phyloP scores from a whole-genome alignment of 2,329 filamentous ascomycete species.

The Scortechinia acanthostroma region DNA sequence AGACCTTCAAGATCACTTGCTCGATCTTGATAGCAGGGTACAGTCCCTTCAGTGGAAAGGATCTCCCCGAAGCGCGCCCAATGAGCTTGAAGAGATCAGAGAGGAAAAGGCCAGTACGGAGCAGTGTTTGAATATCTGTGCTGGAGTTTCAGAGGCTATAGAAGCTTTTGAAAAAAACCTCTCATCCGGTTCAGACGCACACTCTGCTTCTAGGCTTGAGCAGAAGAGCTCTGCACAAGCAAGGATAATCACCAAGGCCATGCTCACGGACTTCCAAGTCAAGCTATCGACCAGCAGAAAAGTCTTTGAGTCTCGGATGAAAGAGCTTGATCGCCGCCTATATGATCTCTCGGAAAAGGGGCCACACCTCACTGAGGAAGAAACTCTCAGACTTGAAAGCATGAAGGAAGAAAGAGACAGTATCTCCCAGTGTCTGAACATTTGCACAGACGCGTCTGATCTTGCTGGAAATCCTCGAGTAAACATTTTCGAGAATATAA shows the following conservation, averaged over 20 bases:
- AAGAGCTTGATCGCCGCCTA: background rate
- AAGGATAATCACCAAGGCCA: too few species aligned
- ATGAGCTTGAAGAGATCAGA: constrained; percentile 4
- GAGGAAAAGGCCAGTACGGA: constrained; percentile 7
- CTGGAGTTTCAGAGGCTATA: constrained; percentile 6
- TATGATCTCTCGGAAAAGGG: constrained; percentile 3
- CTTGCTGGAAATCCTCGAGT: constrained; percentile 4
- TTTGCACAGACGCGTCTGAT: constrained; percentile 5
- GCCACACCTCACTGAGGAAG: constrained; percentile 3
- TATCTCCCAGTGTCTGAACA: constrained; percentile 5
- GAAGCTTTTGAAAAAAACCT: constrained; percentile 2
- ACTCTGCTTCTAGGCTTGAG: background rate
- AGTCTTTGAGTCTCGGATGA: background rate
- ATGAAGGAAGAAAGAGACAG: constrained; percentile 6
- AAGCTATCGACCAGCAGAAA: background rate
- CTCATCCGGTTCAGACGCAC: background rate
- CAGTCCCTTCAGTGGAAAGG: too few species aligned
- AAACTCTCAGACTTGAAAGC: constrained; percentile 3
- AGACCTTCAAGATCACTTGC: too few species aligned
- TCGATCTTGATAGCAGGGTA: too few species aligned
- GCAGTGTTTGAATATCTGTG: constrained; percentile 6
- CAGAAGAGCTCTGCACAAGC: background rate
- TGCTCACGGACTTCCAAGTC: too few species aligned
- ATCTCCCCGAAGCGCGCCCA: too few species aligned
- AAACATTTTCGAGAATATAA: constrained; percentile 6